Percentiles rank a stretch among this genome's conserved stretches.
Conservation (phyloP, 2,329 filamentous ascomycete genomes). For the Tolypocladium sp. region DNA sequence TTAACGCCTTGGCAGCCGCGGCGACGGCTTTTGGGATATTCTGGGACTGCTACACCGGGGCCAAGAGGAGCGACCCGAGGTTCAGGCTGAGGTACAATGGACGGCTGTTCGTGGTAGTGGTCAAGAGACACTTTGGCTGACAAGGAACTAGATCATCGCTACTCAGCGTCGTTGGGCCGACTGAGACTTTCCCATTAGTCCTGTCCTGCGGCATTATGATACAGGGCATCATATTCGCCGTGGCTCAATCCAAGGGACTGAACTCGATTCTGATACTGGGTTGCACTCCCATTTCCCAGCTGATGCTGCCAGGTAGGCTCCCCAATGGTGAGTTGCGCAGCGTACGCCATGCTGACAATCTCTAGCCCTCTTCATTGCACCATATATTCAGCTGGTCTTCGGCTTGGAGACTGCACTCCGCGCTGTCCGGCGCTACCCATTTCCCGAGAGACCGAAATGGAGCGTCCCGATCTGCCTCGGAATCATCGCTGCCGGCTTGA, state of each 20-base stretch:
- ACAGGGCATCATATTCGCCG: conserved; percentile 49
- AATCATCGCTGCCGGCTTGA: conserved; percentile 37
- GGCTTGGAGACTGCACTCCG: conserved; percentile 51
- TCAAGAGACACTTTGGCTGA: neutral
- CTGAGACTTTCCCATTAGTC: conserved; percentile 46
- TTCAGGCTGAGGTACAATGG: conserved; percentile 31
- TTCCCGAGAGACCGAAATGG: conserved; percentile 51
- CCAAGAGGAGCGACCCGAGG: conserved; percentile 29
- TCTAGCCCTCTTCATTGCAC: conserved; percentile 56
- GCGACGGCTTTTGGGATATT: conserved; percentile 47
- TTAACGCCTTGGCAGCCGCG: conserved; percentile 51
- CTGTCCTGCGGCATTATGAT: conserved; percentile 47
- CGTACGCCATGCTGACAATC: neutral
- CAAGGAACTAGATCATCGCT: conserved; percentile 20
- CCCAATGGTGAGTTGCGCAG: neutral
- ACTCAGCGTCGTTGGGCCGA: conserved; percentile 34
- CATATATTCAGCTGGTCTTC: conserved; percentile 57
- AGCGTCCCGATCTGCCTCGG: conserved; percentile 47
- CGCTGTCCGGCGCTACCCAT: conserved; percentile 44
- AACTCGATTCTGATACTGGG: conserved; percentile 38
- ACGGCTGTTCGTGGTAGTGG: neutral
- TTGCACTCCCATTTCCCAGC: conserved; percentile 44
- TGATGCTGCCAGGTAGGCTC: conserved; percentile 50
- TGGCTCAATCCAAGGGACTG: conserved; percentile 47
- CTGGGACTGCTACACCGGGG: conserved; percentile 42